A percentile compares a stretch with the other conserved stretches of the same genome.
Evolutionary conservation across 352 stramenopile genomes (phyloP).

Genomic region (Globisporangium camurandrum): DNA sequence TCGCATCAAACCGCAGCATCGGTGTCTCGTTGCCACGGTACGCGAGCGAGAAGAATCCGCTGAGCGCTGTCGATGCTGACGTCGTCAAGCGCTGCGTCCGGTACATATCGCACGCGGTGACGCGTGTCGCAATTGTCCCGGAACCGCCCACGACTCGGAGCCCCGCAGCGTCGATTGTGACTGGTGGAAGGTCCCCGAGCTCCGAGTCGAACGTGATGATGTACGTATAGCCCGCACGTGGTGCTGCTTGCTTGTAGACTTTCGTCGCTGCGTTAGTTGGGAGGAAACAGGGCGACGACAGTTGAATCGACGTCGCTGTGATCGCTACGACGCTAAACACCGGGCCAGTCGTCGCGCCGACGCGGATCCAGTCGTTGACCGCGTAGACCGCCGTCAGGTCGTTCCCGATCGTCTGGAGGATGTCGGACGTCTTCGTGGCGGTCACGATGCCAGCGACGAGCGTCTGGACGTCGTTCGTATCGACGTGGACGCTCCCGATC

Average conservation of each 20-base stretch:
- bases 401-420: constrained; percentile 36
- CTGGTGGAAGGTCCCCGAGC: constrained; percentile 51
- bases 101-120: constrained; percentile 84
- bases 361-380: constrained; percentile 90
- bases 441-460: constrained; percentile 49
- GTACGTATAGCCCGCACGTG: constrained; percentile 53
- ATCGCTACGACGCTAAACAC: constrained; percentile 85
- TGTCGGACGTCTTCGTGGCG: constrained; percentile 75
- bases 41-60: constrained; percentile 80
- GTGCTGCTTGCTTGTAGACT: constrained; percentile 79
- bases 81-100: constrained; percentile 70
- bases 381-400: constrained; percentile 63
- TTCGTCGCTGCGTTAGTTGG: constrained; percentile 29
- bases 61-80: constrained; percentile 39
- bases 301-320: constrained; percentile 50
- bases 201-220: constrained; percentile 68
- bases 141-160: constrained; percentile 32
- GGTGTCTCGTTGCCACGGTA: constrained; percentile 66
- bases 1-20: constrained; percentile 64
- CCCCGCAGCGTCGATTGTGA: constrained; percentile 42
- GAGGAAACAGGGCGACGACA: constrained; percentile 86
- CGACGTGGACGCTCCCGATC: constrained; percentile 81
- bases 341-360: constrained; percentile 64
- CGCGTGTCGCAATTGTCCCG: constrained; percentile 22
- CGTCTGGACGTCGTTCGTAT: constrained; percentile 83